Percentiles rank a stretch among this genome's conserved stretches.
Evolutionary conservation across 176 grass and related monocot genomes (phyloP).

Genomic region (Raddia distichophylla): DNA sequence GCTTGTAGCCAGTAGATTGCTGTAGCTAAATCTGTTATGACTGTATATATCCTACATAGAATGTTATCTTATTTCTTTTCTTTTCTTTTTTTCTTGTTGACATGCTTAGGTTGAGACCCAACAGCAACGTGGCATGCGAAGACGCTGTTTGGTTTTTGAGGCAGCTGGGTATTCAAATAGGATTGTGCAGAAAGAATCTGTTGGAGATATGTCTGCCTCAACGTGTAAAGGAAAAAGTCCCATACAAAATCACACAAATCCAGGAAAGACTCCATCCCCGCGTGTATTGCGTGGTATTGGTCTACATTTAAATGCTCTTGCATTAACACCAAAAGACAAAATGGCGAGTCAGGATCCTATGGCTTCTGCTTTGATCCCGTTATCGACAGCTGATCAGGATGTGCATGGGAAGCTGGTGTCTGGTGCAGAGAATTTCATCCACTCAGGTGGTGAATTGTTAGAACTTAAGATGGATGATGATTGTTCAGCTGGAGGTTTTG

Average conservation of each 20-base stretch:
- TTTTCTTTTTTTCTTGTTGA: constrained; percentile 19
- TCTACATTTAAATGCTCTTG: constrained; percentile 90
- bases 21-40: neutral
- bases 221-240: constrained; percentile 61
- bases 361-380: constrained; percentile 52
- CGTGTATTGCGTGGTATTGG: constrained; percentile 76
- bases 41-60: neutral
- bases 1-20: neutral
- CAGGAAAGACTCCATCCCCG: constrained; percentile 46
- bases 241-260: constrained; percentile 42
- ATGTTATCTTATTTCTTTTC: constrained; percentile 19
- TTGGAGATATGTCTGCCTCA: constrained; percentile 35
- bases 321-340: constrained; percentile 69
- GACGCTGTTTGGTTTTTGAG: constrained; percentile 96
- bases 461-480: constrained; percentile 57
- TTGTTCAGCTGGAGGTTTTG: constrained; percentile 49
- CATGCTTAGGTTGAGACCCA: constrained; percentile 69
- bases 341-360: constrained; percentile 45
- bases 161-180: constrained; percentile 55
- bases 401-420: constrained; percentile 44
- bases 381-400: constrained; percentile 53
- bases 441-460: constrained; percentile 35
- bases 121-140: constrained; percentile 81
- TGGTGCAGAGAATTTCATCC: constrained; percentile 53
- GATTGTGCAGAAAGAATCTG: constrained; percentile 38